Percentiles rank a stretch among this genome's conserved stretches.
These are phyloP conservation scores for Lipomyces mesembrius DNA, from an alignment of 805 yeast genomes.

Conservation along the genomic window DNA sequence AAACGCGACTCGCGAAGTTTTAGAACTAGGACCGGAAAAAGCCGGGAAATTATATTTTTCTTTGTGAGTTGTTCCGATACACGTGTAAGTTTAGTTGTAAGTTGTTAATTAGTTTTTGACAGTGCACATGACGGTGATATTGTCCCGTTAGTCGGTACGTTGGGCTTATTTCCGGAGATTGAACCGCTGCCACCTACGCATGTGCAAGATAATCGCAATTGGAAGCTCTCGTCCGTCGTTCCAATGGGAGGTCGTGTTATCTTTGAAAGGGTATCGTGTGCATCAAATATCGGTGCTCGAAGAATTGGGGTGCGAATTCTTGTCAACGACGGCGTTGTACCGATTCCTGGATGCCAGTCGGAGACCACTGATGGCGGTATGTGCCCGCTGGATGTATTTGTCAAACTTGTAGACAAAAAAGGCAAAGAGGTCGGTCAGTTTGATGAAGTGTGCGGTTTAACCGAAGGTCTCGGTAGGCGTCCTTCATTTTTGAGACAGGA, in stretches of 20 bases:
- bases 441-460: constrained; percentile 27
- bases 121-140: constrained; percentile 66
- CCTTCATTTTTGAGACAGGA: constrained; percentile 25
- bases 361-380: constrained; percentile 8
- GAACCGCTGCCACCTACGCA: constrained; percentile 21
- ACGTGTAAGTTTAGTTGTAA: background rate
- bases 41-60: constrained; percentile 28
- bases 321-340: constrained; percentile 59
- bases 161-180: constrained; percentile 48
- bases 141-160: constrained; percentile 54
- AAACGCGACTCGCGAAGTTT: constrained; percentile 55
- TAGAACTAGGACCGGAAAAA: constrained; percentile 49
- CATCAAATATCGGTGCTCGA: constrained; percentile 15
- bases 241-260: constrained; percentile 42
- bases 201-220: constrained; percentile 20
- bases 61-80: constrained; percentile 30
- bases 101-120: constrained; percentile 35
- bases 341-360: constrained; percentile 52
- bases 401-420: constrained; percentile 16
- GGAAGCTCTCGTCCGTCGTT: constrained; percentile 31
- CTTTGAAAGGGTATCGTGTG: constrained; percentile 44
- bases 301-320: constrained; percentile 54
- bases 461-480: constrained; percentile 13
- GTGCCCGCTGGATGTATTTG: constrained; percentile 25
- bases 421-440: constrained; percentile 20